Evolutionary conservation across 2,329 filamentous ascomycete genomes (phyloP), one percentile per base, ranked within the genome.

Genomic region (Alternaria solani): DNA sequence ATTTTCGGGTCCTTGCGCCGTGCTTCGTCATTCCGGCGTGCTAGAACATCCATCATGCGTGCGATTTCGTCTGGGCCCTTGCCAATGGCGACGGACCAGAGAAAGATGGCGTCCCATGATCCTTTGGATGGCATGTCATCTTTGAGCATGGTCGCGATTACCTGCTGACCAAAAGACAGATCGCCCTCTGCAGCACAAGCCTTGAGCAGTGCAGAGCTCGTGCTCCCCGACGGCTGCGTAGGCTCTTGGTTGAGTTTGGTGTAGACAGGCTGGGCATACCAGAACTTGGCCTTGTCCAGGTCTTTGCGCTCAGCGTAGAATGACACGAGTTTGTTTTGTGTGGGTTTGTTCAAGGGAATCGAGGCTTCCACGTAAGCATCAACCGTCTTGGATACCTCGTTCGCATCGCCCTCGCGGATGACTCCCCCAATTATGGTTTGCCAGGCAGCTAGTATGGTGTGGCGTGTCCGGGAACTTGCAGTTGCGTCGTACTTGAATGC

Each of bases 21-120:
- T 57, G 84, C 76, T 61, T 83, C 75, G 53, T 80, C 70, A 62
- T 82, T 84, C 49, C 83, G 80, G 38, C 81, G 77, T n/a, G 82
- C 77, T 84, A 93, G 89, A 20, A 89, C 83, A 43, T 86, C 82
- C 60, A 95, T 86, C 87, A 94, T 93, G 65, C 88, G 86, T 56
- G 87, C 85, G 61, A 94, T 84, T 73, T 92, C 88, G 75, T 92
- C 87, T 1, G 91, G 86, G 1, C 88, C 87, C 72, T 89, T 91
- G 20, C 89, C 91, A 55, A 88, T 86, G 7, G 90, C 85, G 12
- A 91, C 88, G 30, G 92, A 89, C 88, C 91, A 94, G 53, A 92
- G 87, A 43, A 95, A 85, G 12, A 92, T 82, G 12, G 89, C 84
- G 71, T 95, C 90, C 88, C 91, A 93, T 23, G 85, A 85, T 32